These are phyloP conservation scores for Xylaria arbuscula DNA, from an alignment of 2,329 filamentous ascomycete genomes.

Conservation along the genomic window DNA sequence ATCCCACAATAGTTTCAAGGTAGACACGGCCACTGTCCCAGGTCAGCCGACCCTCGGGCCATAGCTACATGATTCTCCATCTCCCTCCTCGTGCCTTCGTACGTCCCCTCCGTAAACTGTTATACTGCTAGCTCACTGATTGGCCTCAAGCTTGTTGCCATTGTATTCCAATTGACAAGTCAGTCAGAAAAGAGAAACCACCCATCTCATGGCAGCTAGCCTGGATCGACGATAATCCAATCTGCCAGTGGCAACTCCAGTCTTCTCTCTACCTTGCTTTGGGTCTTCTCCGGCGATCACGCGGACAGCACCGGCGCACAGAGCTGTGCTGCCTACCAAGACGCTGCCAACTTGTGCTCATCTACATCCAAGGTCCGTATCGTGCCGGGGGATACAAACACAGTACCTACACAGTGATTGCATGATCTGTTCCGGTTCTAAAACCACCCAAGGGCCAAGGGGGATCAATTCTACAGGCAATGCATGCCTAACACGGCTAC, in stretches of 20 bases:
- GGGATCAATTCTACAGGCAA: neutral
- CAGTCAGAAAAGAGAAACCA: neutral
- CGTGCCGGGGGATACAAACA: neutral
- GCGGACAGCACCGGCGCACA: neutral
- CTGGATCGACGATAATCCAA: neutral
- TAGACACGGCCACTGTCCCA: neutral
- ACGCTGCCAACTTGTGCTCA: neutral
- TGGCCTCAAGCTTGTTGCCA: neutral
- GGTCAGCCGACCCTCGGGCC: neutral
- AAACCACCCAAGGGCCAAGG: neutral
- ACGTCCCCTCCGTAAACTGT: neutral
- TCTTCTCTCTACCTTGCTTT: neutral
- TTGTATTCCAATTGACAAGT: neutral
- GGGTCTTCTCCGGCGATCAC: neutral
- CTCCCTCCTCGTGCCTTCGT: neutral
- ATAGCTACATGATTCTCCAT: neutral
- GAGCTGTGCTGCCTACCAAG: neutral
- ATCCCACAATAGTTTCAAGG: neutral
- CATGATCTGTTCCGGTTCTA: neutral
- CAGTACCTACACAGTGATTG: slow-evolving; percentile 7
- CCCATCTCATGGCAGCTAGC: neutral
- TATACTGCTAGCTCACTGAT: neutral
- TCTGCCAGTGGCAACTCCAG: neutral
- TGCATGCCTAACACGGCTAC: neutral
- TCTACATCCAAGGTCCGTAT: neutral